A percentile compares a stretch with the other conserved stretches of the same genome.
Evolutionary conservation across 805 yeast genomes (phyloP).

Genomic region (Lachancea cidri): DNA sequence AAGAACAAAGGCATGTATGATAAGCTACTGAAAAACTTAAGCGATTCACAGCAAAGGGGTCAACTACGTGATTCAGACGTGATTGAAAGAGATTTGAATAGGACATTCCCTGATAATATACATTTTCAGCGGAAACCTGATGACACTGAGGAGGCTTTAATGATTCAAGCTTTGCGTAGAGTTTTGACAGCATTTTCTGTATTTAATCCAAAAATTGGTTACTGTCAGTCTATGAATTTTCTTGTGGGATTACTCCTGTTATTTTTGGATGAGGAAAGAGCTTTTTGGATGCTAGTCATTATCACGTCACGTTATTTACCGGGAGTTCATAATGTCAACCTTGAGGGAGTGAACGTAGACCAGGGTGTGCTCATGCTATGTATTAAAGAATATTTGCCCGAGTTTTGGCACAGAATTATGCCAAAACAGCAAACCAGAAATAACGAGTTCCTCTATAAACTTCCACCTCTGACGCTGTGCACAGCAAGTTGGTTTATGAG

Average conservation of each 20-base stretch:
- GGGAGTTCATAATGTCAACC: slow-evolving; percentile 81
- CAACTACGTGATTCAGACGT: slow-evolving; percentile 65
- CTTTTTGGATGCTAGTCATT: slow-evolving; percentile 95
- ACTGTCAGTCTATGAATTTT: slow-evolving; percentile 93
- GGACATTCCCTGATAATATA: slow-evolving; percentile 92
- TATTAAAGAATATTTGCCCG: slow-evolving; percentile 76
- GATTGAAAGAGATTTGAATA: slow-evolving; percentile 85
- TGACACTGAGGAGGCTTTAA: slow-evolving; percentile 47
- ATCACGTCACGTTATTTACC: slow-evolving; percentile 82
- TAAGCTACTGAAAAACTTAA: slow-evolving; percentile 40
- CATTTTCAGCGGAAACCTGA: slow-evolving; percentile 53
- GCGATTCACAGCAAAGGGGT: slow-evolving; percentile 8
- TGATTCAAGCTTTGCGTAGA: slow-evolving; percentile 69
- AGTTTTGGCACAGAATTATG: slow-evolving; percentile 51
- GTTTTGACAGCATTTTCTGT: slow-evolving; percentile 80
- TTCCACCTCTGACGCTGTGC: slow-evolving; percentile 89
- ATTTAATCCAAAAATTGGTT: slow-evolving; percentile 86
- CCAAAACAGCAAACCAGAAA: slow-evolving; percentile 9
- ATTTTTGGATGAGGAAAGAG: slow-evolving; percentile 82
- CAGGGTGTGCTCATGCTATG: slow-evolving; percentile 92
- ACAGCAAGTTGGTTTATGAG: slow-evolving; percentile 99
- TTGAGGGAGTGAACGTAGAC: slow-evolving; percentile 92
- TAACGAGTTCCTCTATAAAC: slow-evolving; percentile 54
- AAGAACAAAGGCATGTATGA: slow-evolving; percentile 73
- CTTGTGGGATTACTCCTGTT: slow-evolving; percentile 80